Evolutionary conservation across 805 yeast species (phyloP).

Genomic region (Candida pseudofarinosa): DNA sequence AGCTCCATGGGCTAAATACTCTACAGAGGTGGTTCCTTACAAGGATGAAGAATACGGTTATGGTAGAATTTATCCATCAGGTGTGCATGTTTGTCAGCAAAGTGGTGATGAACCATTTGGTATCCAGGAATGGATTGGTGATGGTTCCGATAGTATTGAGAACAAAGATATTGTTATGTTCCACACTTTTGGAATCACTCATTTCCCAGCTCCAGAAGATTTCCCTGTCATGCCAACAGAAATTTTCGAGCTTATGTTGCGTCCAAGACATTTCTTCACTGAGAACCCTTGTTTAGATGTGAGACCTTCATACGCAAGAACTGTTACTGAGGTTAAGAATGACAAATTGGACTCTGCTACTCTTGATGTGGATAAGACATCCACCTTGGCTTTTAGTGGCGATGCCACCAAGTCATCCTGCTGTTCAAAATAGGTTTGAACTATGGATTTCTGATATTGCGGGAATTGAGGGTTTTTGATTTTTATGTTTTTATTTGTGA

Average conservation of each 20-base stretch:
- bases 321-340: constrained; percentile 38
- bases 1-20: constrained; percentile 74
- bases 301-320: constrained; percentile 52
- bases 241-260: constrained; percentile 66
- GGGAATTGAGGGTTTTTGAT: too few species aligned
- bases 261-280: constrained; percentile 76
- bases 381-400: constrained; percentile 35
- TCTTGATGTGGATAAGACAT: constrained; percentile 35
- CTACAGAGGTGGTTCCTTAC: constrained; percentile 68
- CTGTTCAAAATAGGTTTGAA: constrained; percentile 6
- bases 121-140: constrained; percentile 66
- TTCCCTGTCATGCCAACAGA: constrained; percentile 90
- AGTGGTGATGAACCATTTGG: constrained; percentile 65
- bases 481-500: too few species aligned
- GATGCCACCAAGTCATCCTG: constrained; percentile 13
- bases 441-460: neutral
- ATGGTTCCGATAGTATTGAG: constrained; percentile 53
- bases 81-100: constrained; percentile 73
- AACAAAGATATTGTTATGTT: constrained; percentile 70
- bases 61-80: constrained; percentile 75
- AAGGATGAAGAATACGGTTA: constrained; percentile 47
- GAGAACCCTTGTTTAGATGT: constrained; percentile 78
- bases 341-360: constrained; percentile 30
- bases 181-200: constrained; percentile 83
- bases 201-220: constrained; percentile 86